Base-by-base conservation (phyloP, 805 yeast genomes). In the Suhomyces sp. region DNA sequence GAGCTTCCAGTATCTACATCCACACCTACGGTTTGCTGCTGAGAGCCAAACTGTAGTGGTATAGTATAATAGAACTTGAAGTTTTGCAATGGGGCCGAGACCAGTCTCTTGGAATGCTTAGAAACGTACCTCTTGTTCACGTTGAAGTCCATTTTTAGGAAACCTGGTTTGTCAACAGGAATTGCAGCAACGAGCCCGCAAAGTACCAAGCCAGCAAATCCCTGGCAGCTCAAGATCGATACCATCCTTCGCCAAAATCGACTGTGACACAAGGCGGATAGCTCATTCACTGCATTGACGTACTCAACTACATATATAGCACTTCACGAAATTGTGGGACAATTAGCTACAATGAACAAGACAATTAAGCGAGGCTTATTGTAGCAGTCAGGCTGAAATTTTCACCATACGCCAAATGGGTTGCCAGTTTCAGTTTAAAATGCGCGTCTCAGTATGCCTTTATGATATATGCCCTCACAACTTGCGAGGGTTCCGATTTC, bases 1-100 rank as follows among this genome's bases (percentile, higher is more conserved):
- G 58, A 52, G 29, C 51, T 46, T 5, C 60, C 60, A 4, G 57
- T 57, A 38, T 59, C 62, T 15, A 59, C 42, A 47, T 54, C 54
- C 15, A 57, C 57, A 6, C 45, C 41, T 15, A 55, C 38, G n/a
- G 40, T 23, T 19, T 51, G 54, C 35, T 50, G 46, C 42, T 55
- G 26, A 23, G 56, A 51, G 19, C 60, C 61, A 24, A 57, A n/a
- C 6, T 26, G n/a, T 31, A 56, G 46, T n/a, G 23, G 23, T 13
- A 50, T 49, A 19, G 55, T 46, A 45, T 56, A 56, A 40, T 52
- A 47, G 26, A 5, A 5, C 12, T 26, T 15, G 35, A 29, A 41
- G 50, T 50, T 52, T 7, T 44, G 27, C 50, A 55, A 50, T 24
- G 50, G 45, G 22, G 33, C 42, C 27, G 31, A 23, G 12, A 24